A percentile compares a stretch with the other conserved stretches of the same genome.
These are phyloP conservation scores for Zygosaccharomyces lentus DNA, from an alignment of 805 yeast species.

Conservation along the genomic window DNA sequence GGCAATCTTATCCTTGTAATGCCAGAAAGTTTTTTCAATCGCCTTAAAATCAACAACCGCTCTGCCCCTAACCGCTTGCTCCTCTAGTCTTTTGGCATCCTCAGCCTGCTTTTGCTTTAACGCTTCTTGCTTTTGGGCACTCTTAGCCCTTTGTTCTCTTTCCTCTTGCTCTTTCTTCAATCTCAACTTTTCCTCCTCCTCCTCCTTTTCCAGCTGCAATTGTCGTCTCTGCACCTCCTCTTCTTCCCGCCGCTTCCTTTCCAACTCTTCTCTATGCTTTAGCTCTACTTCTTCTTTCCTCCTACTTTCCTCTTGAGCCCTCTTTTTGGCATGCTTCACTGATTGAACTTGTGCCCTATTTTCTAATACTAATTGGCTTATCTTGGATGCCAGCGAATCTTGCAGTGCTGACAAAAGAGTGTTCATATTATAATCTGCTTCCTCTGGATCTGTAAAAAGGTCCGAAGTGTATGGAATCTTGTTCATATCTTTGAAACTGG, in stretches of 20 bases:
- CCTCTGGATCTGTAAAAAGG: neutral
- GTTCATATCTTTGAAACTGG: neutral
- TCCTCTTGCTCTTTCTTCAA: slow-evolving; percentile 18
- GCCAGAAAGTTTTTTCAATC: slow-evolving; percentile 43
- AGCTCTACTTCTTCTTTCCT: slow-evolving; percentile 18
- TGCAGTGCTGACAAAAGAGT: slow-evolving; percentile 10
- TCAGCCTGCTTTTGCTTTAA: slow-evolving; percentile 13
- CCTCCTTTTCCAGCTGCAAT: slow-evolving; percentile 16
- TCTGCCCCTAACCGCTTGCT: slow-evolving; percentile 21
- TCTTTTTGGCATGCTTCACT: slow-evolving; percentile 10
- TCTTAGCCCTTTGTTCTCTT: slow-evolving; percentile 29
- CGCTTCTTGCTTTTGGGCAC: slow-evolving; percentile 20
- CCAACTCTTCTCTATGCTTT: slow-evolving; percentile 15
- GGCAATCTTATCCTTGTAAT: slow-evolving; percentile 48
- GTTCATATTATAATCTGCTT: neutral
- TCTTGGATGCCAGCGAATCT: slow-evolving; percentile 9
- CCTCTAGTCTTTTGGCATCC: slow-evolving; percentile 13
- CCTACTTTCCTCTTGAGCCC: slow-evolving; percentile 15
- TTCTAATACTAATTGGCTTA: slow-evolving; percentile 9
- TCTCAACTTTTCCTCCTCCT: slow-evolving; percentile 16
- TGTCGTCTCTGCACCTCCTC: slow-evolving; percentile 16
- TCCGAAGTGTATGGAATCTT: neutral
- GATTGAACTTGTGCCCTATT: slow-evolving; percentile 13
- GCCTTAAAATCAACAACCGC: slow-evolving; percentile 28
- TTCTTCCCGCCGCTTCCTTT: slow-evolving; percentile 12